phyloP scores from a whole-genome alignment of 2,329 filamentous ascomycete species.

The Macrophomina pseudophaseolina region DNA sequence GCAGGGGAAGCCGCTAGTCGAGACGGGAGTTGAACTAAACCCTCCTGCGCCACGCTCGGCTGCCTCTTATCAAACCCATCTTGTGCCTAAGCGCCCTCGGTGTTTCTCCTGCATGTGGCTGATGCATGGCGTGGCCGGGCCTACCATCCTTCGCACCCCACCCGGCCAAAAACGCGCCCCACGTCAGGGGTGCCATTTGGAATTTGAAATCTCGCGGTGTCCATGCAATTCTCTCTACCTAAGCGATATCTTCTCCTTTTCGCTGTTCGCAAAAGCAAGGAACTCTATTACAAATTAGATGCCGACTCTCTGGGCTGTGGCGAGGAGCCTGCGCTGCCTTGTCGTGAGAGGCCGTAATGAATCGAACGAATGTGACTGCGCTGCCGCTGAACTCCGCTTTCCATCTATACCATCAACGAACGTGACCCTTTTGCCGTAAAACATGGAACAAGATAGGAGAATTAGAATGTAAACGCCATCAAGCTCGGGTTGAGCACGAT shows the following conservation, averaged over 20 bases:
- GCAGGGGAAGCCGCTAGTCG: background rate
- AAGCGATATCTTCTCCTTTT: background rate
- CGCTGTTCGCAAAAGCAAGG: background rate
- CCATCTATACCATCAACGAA: constrained; percentile 8
- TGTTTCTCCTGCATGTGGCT: background rate
- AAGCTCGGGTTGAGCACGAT: constrained; percentile 25
- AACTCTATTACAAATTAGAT: constrained; percentile 18
- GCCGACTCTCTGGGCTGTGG: background rate
- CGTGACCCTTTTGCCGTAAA: background rate
- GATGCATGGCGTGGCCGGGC: background rate
- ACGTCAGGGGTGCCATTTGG: background rate
- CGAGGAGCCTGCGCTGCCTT: constrained; percentile 2
- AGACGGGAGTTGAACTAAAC: background rate
- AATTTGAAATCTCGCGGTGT: background rate
- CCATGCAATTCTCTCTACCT: background rate
- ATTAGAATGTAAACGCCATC: constrained; percentile 25
- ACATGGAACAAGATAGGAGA: background rate
- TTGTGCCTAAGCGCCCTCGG: background rate
- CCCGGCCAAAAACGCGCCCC: background rate
- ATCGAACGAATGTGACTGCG: background rate
- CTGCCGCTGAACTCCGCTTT: background rate
- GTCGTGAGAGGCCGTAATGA: constrained; percentile 13
- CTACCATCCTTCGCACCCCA: background rate
- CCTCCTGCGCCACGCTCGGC: background rate
- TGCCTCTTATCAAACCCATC: background rate